Percentiles rank a stretch among this genome's conserved stretches.
Evolutionary conservation across 1,284 basidiomycete genomes (phyloP).

Genomic region (Apiotrichum veenhuisii): DNA sequence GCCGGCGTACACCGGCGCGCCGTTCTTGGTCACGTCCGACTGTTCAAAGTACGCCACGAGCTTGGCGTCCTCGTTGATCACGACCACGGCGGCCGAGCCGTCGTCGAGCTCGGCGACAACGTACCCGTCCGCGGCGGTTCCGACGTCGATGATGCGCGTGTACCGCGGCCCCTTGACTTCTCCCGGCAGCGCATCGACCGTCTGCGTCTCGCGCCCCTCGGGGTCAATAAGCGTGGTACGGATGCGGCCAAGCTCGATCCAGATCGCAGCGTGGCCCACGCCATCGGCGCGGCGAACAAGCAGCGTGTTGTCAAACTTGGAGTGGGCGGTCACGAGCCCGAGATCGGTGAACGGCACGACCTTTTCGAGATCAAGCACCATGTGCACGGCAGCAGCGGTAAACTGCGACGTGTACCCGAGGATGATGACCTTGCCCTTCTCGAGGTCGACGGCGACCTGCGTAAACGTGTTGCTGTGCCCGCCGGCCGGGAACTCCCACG

Average conservation of each 20-base stretch:
- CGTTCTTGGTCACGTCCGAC: slow-evolving; percentile 43
- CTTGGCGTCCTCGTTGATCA: slow-evolving; percentile 51
- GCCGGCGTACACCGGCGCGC: slow-evolving; percentile 52
- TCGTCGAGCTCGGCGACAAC: slow-evolving; percentile 53
- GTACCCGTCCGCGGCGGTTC: slow-evolving; percentile 37
- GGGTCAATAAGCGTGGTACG: slow-evolving; percentile 29
- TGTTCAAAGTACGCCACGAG: slow-evolving; percentile 61
- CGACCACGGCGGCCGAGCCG: slow-evolving; percentile 59
- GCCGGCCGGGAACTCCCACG: slow-evolving; percentile 33
- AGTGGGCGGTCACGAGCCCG: slow-evolving; percentile 59
- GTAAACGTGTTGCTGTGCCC: slow-evolving; percentile 57
- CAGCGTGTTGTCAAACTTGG: slow-evolving; percentile 27
- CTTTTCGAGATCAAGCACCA: slow-evolving; percentile 56
- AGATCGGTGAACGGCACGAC: slow-evolving; percentile 57
- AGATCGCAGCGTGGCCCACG: slow-evolving; percentile 54
- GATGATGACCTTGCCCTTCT: slow-evolving; percentile 64
- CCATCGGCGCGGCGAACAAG: slow-evolving; percentile 25
- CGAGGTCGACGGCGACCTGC: slow-evolving; percentile 57
- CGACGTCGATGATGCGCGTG: slow-evolving; percentile 35
- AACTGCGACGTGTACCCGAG: slow-evolving; percentile 62
- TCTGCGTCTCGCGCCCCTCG: slow-evolving; percentile 52
- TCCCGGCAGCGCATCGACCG: slow-evolving; percentile 53
- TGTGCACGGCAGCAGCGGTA: slow-evolving; percentile 52
- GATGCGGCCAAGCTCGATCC: slow-evolving; percentile 64
- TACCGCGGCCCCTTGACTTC: slow-evolving; percentile 26